Conservation (phyloP, 371 early-diverging fungal genomes). For the Mortierella sp. region DNA sequence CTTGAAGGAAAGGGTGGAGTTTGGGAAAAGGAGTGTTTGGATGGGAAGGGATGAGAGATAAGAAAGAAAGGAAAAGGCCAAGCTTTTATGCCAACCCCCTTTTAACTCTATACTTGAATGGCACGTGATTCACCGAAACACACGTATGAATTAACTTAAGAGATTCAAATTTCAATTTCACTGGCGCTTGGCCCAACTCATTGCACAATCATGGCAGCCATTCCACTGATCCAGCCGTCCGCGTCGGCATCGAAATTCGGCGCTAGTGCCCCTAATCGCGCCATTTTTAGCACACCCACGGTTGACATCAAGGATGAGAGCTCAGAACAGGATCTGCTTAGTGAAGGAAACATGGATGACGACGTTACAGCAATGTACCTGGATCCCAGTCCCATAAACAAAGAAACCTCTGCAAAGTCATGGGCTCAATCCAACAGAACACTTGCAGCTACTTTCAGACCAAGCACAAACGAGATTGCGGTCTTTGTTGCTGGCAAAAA, state of each 20-base stretch:
- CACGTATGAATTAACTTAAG: neutral
- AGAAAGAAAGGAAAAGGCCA: neutral
- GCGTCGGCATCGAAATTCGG: constrained; percentile 15
- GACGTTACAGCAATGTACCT: constrained; percentile 21
- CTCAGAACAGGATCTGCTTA: constrained; percentile 8
- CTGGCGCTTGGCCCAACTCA: neutral
- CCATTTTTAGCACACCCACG: constrained; percentile 43
- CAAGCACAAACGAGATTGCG: constrained; percentile 53
- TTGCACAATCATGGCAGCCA: constrained; percentile 18
- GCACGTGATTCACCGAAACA: neutral
- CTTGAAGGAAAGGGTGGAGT: neutral
- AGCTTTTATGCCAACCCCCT: neutral
- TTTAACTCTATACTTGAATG: neutral
- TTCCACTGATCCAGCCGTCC: constrained; percentile 51
- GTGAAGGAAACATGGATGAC: constrained; percentile 23
- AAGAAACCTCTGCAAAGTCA: constrained; percentile 22
- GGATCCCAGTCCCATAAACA: constrained; percentile 44
- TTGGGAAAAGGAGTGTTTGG: neutral
- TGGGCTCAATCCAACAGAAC: constrained; percentile 47
- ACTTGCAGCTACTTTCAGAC: constrained; percentile 37
- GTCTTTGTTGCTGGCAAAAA: constrained; percentile 55
- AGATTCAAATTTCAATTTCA: neutral
- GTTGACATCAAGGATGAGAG: constrained; percentile 25
- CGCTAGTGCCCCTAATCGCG: constrained; percentile 21
- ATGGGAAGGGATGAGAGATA: neutral